These are phyloP conservation scores for Globisporangium cylindrosporum DNA, from an alignment of 352 stramenopile genomes.

Conservation along the genomic window DNA sequence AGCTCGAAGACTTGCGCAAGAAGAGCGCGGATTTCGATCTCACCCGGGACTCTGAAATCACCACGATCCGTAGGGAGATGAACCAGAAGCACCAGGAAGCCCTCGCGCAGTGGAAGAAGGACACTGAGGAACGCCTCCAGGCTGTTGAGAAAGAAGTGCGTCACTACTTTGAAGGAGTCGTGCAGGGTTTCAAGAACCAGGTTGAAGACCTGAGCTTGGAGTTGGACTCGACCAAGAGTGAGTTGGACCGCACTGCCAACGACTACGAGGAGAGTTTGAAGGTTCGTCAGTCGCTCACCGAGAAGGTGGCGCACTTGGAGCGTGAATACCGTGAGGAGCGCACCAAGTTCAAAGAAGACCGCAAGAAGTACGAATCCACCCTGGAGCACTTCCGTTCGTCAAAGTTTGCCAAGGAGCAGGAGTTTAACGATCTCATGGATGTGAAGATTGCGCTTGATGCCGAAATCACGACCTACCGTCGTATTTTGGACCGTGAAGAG, in stretches of 20 bases:
- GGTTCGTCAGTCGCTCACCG: constrained; percentile 64
- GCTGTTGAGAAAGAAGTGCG: constrained; percentile 74
- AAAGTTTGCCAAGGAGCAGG: constrained; percentile 68
- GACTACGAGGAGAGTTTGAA: constrained; percentile 82
- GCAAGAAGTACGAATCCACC: constrained; percentile 68
- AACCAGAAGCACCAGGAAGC: constrained; percentile 70
- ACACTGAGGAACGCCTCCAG: constrained; percentile 67
- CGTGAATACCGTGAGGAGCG: constrained; percentile 75
- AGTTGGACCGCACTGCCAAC: constrained; percentile 72
- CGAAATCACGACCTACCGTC: constrained; percentile 79
- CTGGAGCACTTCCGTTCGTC: constrained; percentile 65
- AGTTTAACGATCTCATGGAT: constrained; percentile 89
- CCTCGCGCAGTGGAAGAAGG: constrained; percentile 74
- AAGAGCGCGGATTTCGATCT: constrained; percentile 74
- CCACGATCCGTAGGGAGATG: constrained; percentile 75
- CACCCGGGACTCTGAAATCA: constrained; percentile 64
- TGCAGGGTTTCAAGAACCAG: constrained; percentile 52
- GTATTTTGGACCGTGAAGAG: constrained; percentile 81
- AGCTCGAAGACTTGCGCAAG: constrained; percentile 70
- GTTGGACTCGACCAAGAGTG: constrained; percentile 65
- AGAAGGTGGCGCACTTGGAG: constrained; percentile 79
- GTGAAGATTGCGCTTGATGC: constrained; percentile 78
- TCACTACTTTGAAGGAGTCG: constrained; percentile 63
- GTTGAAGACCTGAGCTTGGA: constrained; percentile 58
- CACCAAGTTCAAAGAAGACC: constrained; percentile 75